Base-by-base conservation (phyloP, 106 monocot genomes). In the Apostasia ramifera region DNA sequence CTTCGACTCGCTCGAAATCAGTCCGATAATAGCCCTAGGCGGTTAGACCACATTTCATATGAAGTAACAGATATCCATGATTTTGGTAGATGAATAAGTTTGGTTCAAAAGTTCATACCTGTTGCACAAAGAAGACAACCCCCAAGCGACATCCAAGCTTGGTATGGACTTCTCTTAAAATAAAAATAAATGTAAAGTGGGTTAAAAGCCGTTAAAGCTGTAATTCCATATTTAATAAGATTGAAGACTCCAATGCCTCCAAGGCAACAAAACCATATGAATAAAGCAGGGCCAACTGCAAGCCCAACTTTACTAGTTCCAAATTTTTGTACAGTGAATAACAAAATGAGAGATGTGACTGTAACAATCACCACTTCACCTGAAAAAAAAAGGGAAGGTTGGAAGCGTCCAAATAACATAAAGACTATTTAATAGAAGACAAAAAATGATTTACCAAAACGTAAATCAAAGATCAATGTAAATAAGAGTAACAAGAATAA, bases 221-320 rank as follows among this genome's bases (percentile, higher is more conserved):
- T 78, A 45, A 67, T 81, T 13, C 83, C 92, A 79, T 98, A 90
- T 75, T 82, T 90, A 37, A 78, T 45, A n/a, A 98, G 78, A 76
- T 98, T 92, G 76, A 79, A 98, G 60, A 92, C 76, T 46, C 97
- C 92, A 71, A 86, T 83, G 45, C 85, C 87, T 47, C 77, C 97
- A 65, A 98, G 92, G 40, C 74, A 89, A 59, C 82, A 98, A 74
- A 98, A 92, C 97, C 92, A 98, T 78, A 98, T 74, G 59, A 92
- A 87, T 55, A 98, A 66, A 59, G 87, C 89, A 77, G 97, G 92
- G 9, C 92, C 97, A 50, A 92, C 81, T 44, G 63, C 79, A 77
- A 98, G 86, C 15, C 92, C 97, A 10, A 98, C 82, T 81, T 98
- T 92, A 74, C 97, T 92, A 62, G 97, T 90, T 69, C 92, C 89